Conservation (phyloP, 2,329 filamentous ascomycete species). For the Aspergillus bombycis region DNA sequence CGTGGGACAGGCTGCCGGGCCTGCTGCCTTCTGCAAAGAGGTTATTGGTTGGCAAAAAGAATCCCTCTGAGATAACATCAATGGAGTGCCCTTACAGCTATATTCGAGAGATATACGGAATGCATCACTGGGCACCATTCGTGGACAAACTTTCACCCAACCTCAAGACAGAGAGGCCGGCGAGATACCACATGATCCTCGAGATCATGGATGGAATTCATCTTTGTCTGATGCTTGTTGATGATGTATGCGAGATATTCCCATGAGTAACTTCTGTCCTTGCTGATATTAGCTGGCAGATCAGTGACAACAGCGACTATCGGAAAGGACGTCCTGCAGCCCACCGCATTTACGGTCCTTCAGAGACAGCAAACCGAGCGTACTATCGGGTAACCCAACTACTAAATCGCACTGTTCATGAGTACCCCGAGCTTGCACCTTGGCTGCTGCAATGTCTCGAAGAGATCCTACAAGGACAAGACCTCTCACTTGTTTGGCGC, state of each 20-base stretch:
- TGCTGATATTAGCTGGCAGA: slow-evolving; percentile 10
- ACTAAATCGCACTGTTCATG: slow-evolving; percentile 17
- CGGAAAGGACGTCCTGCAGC: slow-evolving; percentile 26
- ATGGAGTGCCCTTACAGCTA: slow-evolving; percentile 26
- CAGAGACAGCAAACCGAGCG: slow-evolving; percentile 28
- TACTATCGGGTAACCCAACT: slow-evolving; percentile 28
- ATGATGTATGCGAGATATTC: slow-evolving; percentile 20
- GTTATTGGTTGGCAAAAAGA: slow-evolving; percentile 19
- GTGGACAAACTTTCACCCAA: slow-evolving; percentile 23
- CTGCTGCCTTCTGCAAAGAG: neutral
- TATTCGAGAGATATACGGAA: slow-evolving; percentile 24
- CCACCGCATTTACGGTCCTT: slow-evolving; percentile 24
- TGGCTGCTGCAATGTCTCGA: slow-evolving; percentile 26
- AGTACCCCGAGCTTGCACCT: slow-evolving; percentile 19
- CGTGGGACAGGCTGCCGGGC: neutral
- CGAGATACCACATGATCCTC: slow-evolving; percentile 22
- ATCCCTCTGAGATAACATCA: slow-evolving; percentile 18
- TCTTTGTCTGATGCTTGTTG: slow-evolving; percentile 28
- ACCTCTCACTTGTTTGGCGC: slow-evolving; percentile 27
- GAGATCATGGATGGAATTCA: slow-evolving; percentile 31
- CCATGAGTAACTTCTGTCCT: neutral
- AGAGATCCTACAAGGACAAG: slow-evolving; percentile 27
- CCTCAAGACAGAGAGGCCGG: slow-evolving; percentile 18
- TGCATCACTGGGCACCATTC: slow-evolving; percentile 26
- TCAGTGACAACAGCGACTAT: slow-evolving; percentile 25